These are phyloP conservation scores for Scedosporium dehoogii DNA, from an alignment of 2,329 filamentous ascomycete species.

Conservation along the genomic window DNA sequence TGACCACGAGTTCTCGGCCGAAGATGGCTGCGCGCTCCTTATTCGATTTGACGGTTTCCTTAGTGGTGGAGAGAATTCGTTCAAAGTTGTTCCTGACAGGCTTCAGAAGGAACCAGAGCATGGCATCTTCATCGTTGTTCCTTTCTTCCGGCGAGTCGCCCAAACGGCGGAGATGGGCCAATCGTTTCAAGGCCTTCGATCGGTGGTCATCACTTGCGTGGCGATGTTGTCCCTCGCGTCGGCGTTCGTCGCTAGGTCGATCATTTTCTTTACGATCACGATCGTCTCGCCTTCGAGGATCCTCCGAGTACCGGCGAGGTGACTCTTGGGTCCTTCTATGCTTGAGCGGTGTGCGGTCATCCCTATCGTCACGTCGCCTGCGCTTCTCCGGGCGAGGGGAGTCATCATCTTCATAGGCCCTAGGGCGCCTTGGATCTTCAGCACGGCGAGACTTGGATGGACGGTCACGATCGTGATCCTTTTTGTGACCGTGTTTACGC, in stretches of 20 bases:
- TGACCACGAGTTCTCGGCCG: constrained; percentile 48
- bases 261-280: constrained; percentile 11
- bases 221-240: neutral
- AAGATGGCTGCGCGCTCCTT: constrained; percentile 53
- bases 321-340: constrained; percentile 29
- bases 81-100: constrained; percentile 52
- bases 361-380: constrained; percentile 10
- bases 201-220: constrained; percentile 24
- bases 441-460: constrained; percentile 41
- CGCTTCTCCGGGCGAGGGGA: constrained; percentile 10
- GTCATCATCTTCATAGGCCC: constrained; percentile 27
- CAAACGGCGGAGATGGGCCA: constrained; percentile 33
- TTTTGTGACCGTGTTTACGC: constrained; percentile 46
- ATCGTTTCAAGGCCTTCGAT: constrained; percentile 28
- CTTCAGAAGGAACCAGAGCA: constrained; percentile 41
- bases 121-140: constrained; percentile 32
- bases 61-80: constrained; percentile 49
- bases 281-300: constrained; percentile 16
- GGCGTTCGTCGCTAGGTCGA: neutral
- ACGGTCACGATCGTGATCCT: constrained; percentile 31
- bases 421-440: constrained; percentile 24
- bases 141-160: constrained; percentile 37
- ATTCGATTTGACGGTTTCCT: constrained; percentile 51
- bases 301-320: constrained; percentile 14
- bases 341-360: constrained; percentile 27